Conservation (phyloP, 352 stramenopile species). For the Phytophthora podocarpi region DNA sequence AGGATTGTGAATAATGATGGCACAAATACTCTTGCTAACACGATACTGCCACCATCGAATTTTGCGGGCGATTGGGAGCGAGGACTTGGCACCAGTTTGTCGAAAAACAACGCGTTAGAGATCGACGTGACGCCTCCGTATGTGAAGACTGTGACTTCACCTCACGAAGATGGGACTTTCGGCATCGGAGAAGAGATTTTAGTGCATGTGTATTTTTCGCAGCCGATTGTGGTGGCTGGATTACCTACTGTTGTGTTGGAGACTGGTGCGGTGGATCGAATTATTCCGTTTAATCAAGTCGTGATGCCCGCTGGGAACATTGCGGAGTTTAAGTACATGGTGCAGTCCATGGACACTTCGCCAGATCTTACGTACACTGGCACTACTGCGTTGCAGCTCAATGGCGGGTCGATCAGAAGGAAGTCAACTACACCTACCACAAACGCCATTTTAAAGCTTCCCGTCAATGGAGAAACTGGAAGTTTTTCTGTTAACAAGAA, state of each 20-base stretch:
- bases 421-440: slow-evolving; percentile 58
- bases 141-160: slow-evolving; percentile 61
- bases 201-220: slow-evolving; percentile 77
- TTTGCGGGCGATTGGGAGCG: slow-evolving; percentile 65
- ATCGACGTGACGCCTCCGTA: slow-evolving; percentile 59
- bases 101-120: slow-evolving; percentile 44
- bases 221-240: slow-evolving; percentile 61
- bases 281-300: slow-evolving; percentile 58
- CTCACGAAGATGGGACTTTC: slow-evolving; percentile 67
- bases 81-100: slow-evolving; percentile 67
- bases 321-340: slow-evolving; percentile 73
- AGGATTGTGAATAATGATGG: slow-evolving; percentile 49
- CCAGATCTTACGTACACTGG: slow-evolving; percentile 68
- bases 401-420: slow-evolving; percentile 62
- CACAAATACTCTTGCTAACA: slow-evolving; percentile 34
- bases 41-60: slow-evolving; percentile 52
- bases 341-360: slow-evolving; percentile 72
- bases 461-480: slow-evolving; percentile 53
- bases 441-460: slow-evolving; percentile 51
- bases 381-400: slow-evolving; percentile 55
- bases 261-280: slow-evolving; percentile 66
- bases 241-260: slow-evolving; percentile 67
- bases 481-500: slow-evolving; percentile 76
- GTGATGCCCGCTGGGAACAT: slow-evolving; percentile 42
- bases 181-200: slow-evolving; percentile 73